A percentile compares a stretch with the other conserved stretches of the same genome.
Conservation (phyloP, 768 basidiomycete species). For the Amyloporia xantha region DNA sequence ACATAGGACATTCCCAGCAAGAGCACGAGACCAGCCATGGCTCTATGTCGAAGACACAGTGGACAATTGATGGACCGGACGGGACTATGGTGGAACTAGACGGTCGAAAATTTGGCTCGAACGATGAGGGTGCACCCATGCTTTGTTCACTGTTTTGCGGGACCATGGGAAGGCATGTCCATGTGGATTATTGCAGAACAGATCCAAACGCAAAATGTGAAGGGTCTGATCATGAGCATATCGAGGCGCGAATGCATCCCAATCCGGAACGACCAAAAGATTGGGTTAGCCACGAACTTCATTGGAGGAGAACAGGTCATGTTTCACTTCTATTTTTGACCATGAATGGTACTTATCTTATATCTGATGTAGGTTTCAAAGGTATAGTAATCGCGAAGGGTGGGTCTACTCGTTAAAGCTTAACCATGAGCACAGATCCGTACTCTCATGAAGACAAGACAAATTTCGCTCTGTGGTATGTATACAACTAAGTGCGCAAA, state of each 20-base stretch:
- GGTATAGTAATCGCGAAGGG: constrained; percentile 21
- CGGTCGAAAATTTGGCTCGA: constrained; percentile 46
- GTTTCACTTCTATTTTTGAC: constrained; percentile 2
- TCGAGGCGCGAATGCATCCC: constrained; percentile 36
- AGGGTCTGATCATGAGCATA: constrained; percentile 41
- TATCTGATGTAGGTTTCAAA: constrained; percentile 42
- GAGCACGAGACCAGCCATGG: constrained; percentile 61
- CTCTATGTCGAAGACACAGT: constrained; percentile 52
- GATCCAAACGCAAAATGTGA: constrained; percentile 31
- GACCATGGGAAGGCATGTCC: constrained; percentile 49
- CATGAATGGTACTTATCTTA: too few species aligned
- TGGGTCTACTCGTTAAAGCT: background rate
- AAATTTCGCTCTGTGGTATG: constrained; percentile 49
- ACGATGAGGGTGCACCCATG: constrained; percentile 57
- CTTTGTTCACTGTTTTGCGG: constrained; percentile 55
- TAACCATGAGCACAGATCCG: constrained; percentile 34
- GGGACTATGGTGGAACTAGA: constrained; percentile 44
- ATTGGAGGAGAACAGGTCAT: constrained; percentile 57
- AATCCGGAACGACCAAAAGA: constrained; percentile 45
- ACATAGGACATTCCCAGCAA: constrained; percentile 47
- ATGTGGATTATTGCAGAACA: constrained; percentile 51
- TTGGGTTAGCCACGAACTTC: constrained; percentile 44
- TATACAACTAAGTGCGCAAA: too few species aligned
- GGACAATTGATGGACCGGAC: constrained; percentile 50
- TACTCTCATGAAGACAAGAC: constrained; percentile 51